Conservation (phyloP, 2,329 filamentous ascomycete genomes). For the Myriosclerotinia scirpicola region DNA sequence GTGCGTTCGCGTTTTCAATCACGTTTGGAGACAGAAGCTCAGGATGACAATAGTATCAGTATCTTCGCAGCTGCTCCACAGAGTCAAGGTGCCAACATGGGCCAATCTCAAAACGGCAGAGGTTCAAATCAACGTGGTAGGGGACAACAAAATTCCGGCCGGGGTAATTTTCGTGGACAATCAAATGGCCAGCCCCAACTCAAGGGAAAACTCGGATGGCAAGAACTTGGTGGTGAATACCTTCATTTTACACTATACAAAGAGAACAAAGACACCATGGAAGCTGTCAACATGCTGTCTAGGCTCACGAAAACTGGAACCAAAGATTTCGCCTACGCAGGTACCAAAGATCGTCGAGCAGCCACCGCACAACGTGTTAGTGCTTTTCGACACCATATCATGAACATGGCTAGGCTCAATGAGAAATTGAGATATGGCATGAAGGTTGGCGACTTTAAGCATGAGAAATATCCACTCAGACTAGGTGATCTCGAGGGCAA, state of each 20-base stretch:
- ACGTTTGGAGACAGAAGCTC: constrained; percentile 61
- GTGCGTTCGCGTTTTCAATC: constrained; percentile 64
- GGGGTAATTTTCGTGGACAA: constrained; percentile 24
- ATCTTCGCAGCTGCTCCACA: constrained; percentile 50
- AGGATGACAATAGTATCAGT: constrained; percentile 57
- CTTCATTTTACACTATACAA: constrained; percentile 76
- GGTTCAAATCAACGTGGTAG: constrained; percentile 10
- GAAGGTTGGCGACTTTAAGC: constrained; percentile 77
- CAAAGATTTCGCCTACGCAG: constrained; percentile 65
- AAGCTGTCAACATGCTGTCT: constrained; percentile 62
- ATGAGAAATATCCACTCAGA: constrained; percentile 68
- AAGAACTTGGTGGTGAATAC: constrained; percentile 66
- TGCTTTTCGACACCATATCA: constrained; percentile 57
- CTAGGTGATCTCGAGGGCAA: constrained; percentile 86
- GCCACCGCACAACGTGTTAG: constrained; percentile 68
- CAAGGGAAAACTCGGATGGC: constrained; percentile 54
- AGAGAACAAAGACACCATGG: constrained; percentile 67
- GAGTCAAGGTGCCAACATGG: constrained; percentile 17
- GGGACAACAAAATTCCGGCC: constrained; percentile 27
- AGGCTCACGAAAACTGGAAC: constrained; percentile 57
- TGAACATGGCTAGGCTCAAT: constrained; percentile 66
- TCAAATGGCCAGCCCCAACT: constrained; percentile 31
- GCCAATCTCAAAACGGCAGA: constrained; percentile 12
- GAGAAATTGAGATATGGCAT: constrained; percentile 55
- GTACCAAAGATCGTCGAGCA: constrained; percentile 70